Base-by-base conservation (phyloP, 2,329 filamentous ascomycete species). In the Phaeophleospora eucalypticola region DNA sequence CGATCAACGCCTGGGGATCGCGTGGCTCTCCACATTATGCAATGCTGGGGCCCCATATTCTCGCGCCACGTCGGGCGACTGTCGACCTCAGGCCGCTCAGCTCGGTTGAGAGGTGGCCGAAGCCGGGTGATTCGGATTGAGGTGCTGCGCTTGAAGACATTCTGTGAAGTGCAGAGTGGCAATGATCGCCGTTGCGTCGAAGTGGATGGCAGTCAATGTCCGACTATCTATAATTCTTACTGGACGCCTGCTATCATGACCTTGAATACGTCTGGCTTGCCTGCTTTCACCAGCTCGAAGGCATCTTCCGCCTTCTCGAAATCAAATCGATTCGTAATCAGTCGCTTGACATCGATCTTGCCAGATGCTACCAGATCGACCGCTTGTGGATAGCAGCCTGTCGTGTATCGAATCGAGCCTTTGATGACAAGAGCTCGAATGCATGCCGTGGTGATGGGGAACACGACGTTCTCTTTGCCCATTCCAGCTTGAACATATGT, bases 391-490 rank as follows among this genome's bases (percentile, higher is more conserved):
- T 78, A 80, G 51, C 71, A 74, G 0, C 76, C 76, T 0, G 69
- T 63, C 3, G 67, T 70, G 49, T 80, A 80, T 2, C 76, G 66
- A 42, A 80, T 77, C 0, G 71, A 75, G 1, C 76, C 77, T 43
- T 73, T 71, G 49, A 79, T 65, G 2, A 60, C 72, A 38, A 79
- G 57, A 0, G 66, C 77, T 4, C 71, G 66, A 47, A 73, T 74
- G 48, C 73, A 78, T 1, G 70, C 69, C 0, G 68, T 69, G 0
- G 71, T 74, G 46, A 79, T 78, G 0, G 76, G 76, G 44, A 79
- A 78, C 0, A 69, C 58, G 10, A 79, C 69, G 39, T 74, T 75
- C 65, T 69, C 48, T 12, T 66, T 68, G 1, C 74, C 75, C 71
- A 78, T 75, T 1, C 76, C 77, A 1, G 70, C 75, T 51, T 79